Evolutionary conservation across 2,329 filamentous ascomycete species (phyloP), one percentile per base, ranked within the genome.

Genomic region (Ophiostoma novo-ulmi): DNA sequence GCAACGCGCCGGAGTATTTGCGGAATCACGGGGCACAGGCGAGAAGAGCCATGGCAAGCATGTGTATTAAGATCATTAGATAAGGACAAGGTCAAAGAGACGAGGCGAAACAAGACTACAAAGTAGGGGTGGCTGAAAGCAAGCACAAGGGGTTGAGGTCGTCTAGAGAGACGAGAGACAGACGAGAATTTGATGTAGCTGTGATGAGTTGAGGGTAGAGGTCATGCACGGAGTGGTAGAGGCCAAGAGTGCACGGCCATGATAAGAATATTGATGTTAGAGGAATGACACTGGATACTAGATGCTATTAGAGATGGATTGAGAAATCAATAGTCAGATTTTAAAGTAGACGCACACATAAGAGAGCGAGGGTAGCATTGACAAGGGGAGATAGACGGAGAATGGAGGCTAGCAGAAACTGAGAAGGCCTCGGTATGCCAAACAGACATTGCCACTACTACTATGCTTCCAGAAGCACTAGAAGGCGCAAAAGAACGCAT

Each of bases 381-480:
- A 6, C 52, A 10, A 58, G 52, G 22, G 52, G 22, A 58, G 13
- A 26, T 17, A 5, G 44, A 48, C 44, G 44, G 52, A 58, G 52
- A 22, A 3, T 8, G 17, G 22, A 26, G n/a, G 22, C n/a, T 26
- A 26, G 52, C 1, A 22, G 48, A 22, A n/a, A 55, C 3, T 7
- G n/a, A 58, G 22, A 26, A 58, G 52, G 52, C 11, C n/a, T 58
- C 52, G 52, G 52, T 58, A 58, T 26, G 26, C 7, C 20, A 55
- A 10, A 26, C 20, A 58, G 52, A 58, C 52, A 48, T 31, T 31
- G 22, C 10, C 13, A 13, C 8, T 58, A 22, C 52, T 26, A 58
- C 52, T 22, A 26, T 48, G 52, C 52, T 58, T 58, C 52, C 35
- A 63, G 58, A 63, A 63, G 13, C 58, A 63, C 58, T 63, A 63